phyloP scores from a whole-genome alignment of 805 yeast genomes.

The Pichia phayaonensis region DNA sequence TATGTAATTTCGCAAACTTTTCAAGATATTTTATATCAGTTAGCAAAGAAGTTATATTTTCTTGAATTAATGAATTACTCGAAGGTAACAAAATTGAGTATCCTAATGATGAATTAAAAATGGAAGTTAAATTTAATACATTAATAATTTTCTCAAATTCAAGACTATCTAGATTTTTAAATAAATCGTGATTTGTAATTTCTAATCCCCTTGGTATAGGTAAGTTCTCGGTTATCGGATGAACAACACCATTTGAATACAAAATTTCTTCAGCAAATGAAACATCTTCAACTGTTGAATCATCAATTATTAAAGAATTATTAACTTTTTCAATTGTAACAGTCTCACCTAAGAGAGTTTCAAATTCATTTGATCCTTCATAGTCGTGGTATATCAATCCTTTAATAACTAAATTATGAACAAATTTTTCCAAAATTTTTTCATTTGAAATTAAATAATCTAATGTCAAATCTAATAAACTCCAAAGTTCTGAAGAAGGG shows the following conservation, averaged over 20 bases:
- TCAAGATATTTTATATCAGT: constrained; percentile 31
- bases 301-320: constrained; percentile 9
- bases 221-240: constrained; percentile 41
- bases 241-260: constrained; percentile 80
- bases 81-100: constrained; percentile 73
- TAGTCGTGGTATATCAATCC: constrained; percentile 64
- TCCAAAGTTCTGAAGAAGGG: constrained; percentile 77
- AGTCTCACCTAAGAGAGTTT: constrained; percentile 4
- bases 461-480: constrained; percentile 47
- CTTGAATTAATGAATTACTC: constrained; percentile 43
- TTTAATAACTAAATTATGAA: constrained; percentile 54
- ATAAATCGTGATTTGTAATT: constrained; percentile 48
- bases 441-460: constrained; percentile 50
- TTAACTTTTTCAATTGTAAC: not conserved
- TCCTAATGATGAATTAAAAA: constrained; percentile 32
- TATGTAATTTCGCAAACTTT: constrained; percentile 58
- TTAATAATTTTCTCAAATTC: constrained; percentile 39
- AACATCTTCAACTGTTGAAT: constrained; percentile 24
- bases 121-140: constrained; percentile 34
- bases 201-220: constrained; percentile 49
- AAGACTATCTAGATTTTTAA: constrained; percentile 44
- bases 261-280: constrained; percentile 54
- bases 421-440: constrained; percentile 40
- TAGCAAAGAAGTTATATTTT: constrained; percentile 39
- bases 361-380: constrained; percentile 22